These are phyloP conservation scores for Alternaria ethzedia DNA, from an alignment of 2,329 filamentous ascomycete genomes.

Conservation along the genomic window DNA sequence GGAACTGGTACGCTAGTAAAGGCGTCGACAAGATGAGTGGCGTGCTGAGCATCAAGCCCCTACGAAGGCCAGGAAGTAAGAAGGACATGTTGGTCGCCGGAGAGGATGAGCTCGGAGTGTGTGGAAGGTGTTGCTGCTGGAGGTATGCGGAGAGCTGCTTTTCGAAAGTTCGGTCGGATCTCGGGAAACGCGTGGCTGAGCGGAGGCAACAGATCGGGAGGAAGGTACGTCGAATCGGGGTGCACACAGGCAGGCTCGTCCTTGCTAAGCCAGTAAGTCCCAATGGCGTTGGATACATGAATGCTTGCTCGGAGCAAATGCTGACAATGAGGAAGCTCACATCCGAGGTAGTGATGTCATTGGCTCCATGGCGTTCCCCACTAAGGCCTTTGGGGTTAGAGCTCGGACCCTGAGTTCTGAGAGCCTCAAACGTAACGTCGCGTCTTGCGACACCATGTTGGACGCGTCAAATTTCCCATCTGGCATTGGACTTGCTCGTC, in stretches of 20 bases:
- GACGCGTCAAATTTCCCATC: constrained; percentile 4
- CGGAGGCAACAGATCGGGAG: not conserved
- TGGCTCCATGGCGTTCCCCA: constrained; percentile 26
- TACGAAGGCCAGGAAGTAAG: constrained; percentile 48
- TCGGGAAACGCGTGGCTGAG: constrained; percentile 1
- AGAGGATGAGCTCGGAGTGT: not conserved
- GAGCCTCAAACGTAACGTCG: constrained; percentile 25
- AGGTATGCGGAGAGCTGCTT: constrained; percentile 26
- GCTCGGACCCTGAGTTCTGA: constrained; percentile 36
- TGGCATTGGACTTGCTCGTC: constrained; percentile 16
- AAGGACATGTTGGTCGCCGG: constrained; percentile 44
- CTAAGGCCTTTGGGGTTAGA: constrained; percentile 24
- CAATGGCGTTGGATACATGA: constrained; percentile 28
- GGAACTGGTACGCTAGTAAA: constrained; percentile 36
- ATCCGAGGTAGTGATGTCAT: constrained; percentile 43
- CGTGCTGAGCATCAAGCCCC: constrained; percentile 46
- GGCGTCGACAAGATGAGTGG: constrained; percentile 45
- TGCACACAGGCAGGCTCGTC: not conserved
- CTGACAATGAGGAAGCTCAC: constrained; percentile 8
- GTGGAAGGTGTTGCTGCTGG: constrained; percentile 18
- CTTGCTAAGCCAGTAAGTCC: constrained; percentile 5
- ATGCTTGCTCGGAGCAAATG: constrained; percentile 6
- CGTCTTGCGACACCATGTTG: constrained; percentile 32
- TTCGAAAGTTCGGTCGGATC: constrained; percentile 14
- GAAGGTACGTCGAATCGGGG: not conserved